Percentiles rank a stretch among this genome's conserved stretches.
These are phyloP conservation scores for Phialophora expanda DNA, from an alignment of 2,329 filamentous ascomycete genomes.

Conservation along the genomic window DNA sequence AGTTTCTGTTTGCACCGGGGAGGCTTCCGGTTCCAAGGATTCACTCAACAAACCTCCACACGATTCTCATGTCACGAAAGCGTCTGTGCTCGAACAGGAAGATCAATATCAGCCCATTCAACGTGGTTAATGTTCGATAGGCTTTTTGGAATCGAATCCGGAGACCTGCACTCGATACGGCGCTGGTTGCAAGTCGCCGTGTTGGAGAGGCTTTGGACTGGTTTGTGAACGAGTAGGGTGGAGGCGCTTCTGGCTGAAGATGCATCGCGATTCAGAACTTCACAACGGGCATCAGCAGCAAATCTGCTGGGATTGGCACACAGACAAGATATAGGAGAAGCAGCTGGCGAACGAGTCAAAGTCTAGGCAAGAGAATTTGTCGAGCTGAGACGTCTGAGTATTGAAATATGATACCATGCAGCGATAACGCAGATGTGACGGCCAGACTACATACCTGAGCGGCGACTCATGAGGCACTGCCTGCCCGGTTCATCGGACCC, in stretches of 20 bases:
- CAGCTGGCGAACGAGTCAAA: background rate
- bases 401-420: background rate
- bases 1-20: background rate
- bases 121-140: background rate
- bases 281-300: background rate
- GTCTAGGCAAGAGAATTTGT: background rate
- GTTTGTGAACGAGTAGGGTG: background rate
- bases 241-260: background rate
- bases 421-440: background rate
- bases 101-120: background rate
- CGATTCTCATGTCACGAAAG: background rate
- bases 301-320: background rate
- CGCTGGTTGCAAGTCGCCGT: background rate
- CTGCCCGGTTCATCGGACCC: constrained; percentile 74
- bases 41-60: background rate
- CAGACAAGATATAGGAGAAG: background rate
- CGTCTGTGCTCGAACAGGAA: background rate
- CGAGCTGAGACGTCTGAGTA: background rate
- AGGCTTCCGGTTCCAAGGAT: background rate
- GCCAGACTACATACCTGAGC: background rate
- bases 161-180: background rate
- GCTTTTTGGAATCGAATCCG: background rate
- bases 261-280: background rate
- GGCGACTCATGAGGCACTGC: constrained; percentile 5
- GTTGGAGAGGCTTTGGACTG: background rate